Base-by-base conservation (phyloP, 371 early-diverging fungal species). In the Capillidium heterosporum region DNA sequence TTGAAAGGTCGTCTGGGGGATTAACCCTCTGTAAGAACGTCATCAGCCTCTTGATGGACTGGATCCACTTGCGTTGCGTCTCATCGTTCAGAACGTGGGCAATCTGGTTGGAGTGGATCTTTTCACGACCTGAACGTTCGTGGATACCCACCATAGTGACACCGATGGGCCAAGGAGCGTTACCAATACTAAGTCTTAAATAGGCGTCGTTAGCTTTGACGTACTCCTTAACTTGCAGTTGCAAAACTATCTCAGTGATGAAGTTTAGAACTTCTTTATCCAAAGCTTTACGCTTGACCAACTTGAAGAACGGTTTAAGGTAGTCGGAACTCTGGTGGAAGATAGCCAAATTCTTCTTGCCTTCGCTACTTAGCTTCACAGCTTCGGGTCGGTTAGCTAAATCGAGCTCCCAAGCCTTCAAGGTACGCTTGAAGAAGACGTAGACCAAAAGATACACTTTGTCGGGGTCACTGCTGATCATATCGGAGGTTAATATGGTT, bases 131-230 rank as follows among this genome's bases (percentile, higher is more conserved):
- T 29, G 89, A 88, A 61, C 98, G 85, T 70, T 94, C 95, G 75
- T 97, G 95, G 63, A 95, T 94, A 74, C 82, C 82, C 65, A 85
- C 85, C 80, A 82, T 83, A 59, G 86, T 85, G 27, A 88, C 87
- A 61, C 98, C 98, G 70, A 98, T 89, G n/a, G 96, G 98, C 98
- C 98, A 98, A 1, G 96, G 91, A 11, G 95, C 89, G 67, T 98
- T 98, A 44, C 98, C 96, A 60, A 98, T 92, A 0, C 89, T 85
- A 42, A 98, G 75, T 53, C 84, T 83, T 57, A 98, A 71, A 63
- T 98, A 98, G 2, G 87, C 75, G 61, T 93, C 94, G 60, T 90
- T 91, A 11, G 98, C 98, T 59, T 85, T 79, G 65, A 88, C 71
- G 46, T 96, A 95, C 62, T 91, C 89, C 48, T 90, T 72, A 40